Conservation (phyloP, 352 stramenopile species). For the Pythium graminicola region DNA sequence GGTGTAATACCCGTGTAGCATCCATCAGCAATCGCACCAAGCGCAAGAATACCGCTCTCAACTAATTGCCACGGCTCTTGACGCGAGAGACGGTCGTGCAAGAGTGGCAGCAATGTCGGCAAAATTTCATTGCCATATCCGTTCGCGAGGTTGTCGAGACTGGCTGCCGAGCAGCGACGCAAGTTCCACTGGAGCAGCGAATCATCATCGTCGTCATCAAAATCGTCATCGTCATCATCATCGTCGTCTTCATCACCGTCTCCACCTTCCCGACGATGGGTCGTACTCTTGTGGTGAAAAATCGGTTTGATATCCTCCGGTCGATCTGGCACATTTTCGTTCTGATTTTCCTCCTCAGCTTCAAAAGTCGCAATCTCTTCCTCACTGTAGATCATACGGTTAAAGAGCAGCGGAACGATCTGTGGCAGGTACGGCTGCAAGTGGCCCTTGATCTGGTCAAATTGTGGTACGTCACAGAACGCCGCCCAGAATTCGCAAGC, state of each 20-base stretch:
- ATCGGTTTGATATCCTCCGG: constrained; percentile 89
- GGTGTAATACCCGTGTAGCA: constrained; percentile 91
- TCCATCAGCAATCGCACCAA: constrained; percentile 93
- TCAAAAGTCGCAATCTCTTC: constrained; percentile 90
- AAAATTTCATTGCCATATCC: constrained; percentile 93
- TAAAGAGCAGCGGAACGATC: constrained; percentile 90
- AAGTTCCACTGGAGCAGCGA: constrained; percentile 95
- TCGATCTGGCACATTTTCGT: constrained; percentile 86
- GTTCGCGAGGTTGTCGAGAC: constrained; percentile 91
- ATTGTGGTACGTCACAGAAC: constrained; percentile 84
- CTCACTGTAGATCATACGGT: constrained; percentile 94
- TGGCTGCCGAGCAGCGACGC: constrained; percentile 91
- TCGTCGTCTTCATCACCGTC: constrained; percentile 42
- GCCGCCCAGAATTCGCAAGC: constrained; percentile 89
- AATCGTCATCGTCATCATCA: constrained; percentile 85
- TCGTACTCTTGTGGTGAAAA: constrained; percentile 59
- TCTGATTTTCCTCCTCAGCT: constrained; percentile 80
- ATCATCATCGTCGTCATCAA: constrained; percentile 89
- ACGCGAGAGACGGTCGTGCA: constrained; percentile 88
- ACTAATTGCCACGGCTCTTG: constrained; percentile 91
- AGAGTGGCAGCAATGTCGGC: constrained; percentile 84
- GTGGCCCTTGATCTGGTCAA: constrained; percentile 89
- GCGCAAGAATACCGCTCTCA: constrained; percentile 92
- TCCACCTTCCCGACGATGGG: constrained; percentile 28
- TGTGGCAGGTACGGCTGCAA: constrained; percentile 81